Evolutionary conservation across 2,329 filamentous ascomycete species (phyloP).

Genomic region (Colletotrichum coccodes): DNA sequence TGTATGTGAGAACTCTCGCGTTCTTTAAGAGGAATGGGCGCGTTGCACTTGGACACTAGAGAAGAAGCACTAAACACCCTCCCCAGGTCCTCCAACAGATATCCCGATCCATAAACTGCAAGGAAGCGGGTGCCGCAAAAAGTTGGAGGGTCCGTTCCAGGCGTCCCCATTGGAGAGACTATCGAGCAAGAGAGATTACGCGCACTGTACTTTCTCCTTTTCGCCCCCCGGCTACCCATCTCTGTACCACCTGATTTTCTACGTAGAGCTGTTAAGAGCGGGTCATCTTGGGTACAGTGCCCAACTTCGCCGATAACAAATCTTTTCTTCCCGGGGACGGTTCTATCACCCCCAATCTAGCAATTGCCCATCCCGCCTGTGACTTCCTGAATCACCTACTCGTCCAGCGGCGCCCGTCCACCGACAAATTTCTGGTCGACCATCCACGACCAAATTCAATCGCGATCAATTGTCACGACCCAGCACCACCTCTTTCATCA

Average conservation of each 20-base stretch:
- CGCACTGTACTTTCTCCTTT: conserved; percentile 28
- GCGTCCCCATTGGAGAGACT: conserved; percentile 30
- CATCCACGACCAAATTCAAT: conserved; percentile 35
- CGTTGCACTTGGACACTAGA: neutral
- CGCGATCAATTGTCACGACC: conserved; percentile 34
- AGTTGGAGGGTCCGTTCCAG: conserved; percentile 26
- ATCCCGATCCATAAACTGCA: conserved; percentile 1
- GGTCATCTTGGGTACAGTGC: conserved; percentile 16
- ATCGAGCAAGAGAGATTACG: conserved; percentile 23
- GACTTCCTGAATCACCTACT: conserved; percentile 31
- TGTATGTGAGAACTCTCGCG: neutral
- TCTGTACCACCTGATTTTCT: neutral
- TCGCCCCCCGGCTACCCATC: conserved; percentile 10
- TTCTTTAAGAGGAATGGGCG: neutral
- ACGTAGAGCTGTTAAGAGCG: conserved; percentile 9
- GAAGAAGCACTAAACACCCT: neutral
- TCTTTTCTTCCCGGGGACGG: conserved; percentile 32
- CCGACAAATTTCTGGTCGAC: conserved; percentile 34
- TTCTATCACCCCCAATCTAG: conserved; percentile 32
- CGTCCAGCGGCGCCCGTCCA: conserved; percentile 30
- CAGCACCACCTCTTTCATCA: conserved; percentile 33
- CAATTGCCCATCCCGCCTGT: conserved; percentile 26
- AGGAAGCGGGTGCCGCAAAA: conserved; percentile 22
- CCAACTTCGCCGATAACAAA: conserved; percentile 31
- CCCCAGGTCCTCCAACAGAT: neutral